Percentiles rank a stretch among this genome's conserved stretches.
phyloP scores from a whole-genome alignment of 768 basidiomycete species.

The Mycena crocata region DNA sequence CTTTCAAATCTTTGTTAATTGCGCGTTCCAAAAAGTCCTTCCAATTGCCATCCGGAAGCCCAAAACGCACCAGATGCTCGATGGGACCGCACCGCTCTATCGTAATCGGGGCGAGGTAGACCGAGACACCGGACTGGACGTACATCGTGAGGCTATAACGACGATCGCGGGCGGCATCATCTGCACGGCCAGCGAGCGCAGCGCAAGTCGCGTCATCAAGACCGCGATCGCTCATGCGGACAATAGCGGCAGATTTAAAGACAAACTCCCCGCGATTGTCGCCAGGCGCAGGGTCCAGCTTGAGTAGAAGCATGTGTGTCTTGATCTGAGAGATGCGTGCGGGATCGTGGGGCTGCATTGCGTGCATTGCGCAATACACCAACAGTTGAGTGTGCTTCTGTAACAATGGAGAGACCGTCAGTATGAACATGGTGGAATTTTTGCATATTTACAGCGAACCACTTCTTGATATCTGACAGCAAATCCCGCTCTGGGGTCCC shows the following conservation, averaged over 20 bases:
- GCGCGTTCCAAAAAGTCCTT: slow-evolving; percentile 19
- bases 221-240: slow-evolving; percentile 7
- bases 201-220: slow-evolving; percentile 3
- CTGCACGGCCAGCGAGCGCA: slow-evolving; percentile 1
- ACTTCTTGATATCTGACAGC: slow-evolving; percentile 22
- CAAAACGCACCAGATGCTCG: slow-evolving; percentile 7
- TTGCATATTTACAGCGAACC: slow-evolving; percentile 15
- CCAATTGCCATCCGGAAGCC: slow-evolving; percentile 25
- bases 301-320: slow-evolving; percentile 19
- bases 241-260: slow-evolving; percentile 1
- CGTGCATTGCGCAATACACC: slow-evolving; percentile 20
- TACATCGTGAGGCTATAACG: slow-evolving; percentile 22
- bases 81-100: background rate
- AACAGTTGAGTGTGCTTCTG: slow-evolving; percentile 31
- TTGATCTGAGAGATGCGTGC: background rate
- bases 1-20: slow-evolving; percentile 19
- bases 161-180: slow-evolving; percentile 1
- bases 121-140: slow-evolving; percentile 8
- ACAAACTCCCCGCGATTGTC: slow-evolving; percentile 6
- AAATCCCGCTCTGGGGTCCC: slow-evolving; percentile 17
- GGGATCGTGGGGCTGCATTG: slow-evolving; percentile 19
- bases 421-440: background rate
- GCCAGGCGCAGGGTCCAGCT: slow-evolving; percentile 1
- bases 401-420: background rate
- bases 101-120: slow-evolving; percentile 28